These are phyloP conservation scores for Ananas comosus DNA, from an alignment of 176 grass and related monocot species.

Conservation along the genomic window DNA sequence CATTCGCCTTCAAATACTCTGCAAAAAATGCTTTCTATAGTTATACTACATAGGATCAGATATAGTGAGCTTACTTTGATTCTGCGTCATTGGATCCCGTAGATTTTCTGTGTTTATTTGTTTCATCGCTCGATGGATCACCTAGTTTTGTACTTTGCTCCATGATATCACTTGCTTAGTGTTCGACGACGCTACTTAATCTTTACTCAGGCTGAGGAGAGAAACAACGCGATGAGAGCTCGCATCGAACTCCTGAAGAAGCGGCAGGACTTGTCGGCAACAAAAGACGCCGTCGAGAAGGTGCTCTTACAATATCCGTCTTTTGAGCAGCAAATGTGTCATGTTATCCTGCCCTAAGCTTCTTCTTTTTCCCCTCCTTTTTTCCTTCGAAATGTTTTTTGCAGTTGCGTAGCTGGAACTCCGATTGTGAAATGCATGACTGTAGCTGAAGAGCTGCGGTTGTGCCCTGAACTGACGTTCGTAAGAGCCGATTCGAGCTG, in stretches of 20 bases:
- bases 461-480: neutral
- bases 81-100: too few species aligned
- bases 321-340: too few species aligned
- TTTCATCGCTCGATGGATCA: too few species aligned
- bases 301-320: conserved; percentile 6
- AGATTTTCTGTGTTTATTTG: too few species aligned
- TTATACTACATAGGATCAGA: neutral
- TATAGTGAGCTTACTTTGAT: neutral
- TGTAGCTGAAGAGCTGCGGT: neutral
- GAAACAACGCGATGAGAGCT: conserved; percentile 36
- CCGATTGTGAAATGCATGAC: neutral
- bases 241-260: conserved; percentile 35
- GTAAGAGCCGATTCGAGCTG: neutral
- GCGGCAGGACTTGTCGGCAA: conserved; percentile 7
- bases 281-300: conserved; percentile 30
- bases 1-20: neutral
- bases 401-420: conserved; percentile 34
- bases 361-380: neutral
- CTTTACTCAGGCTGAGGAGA: conserved; percentile 38
- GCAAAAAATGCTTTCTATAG: neutral
- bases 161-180: neutral
- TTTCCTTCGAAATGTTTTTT: neutral
- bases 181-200: neutral
- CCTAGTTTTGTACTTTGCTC: neutral
- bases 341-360: neutral